Evolutionary conservation across 108 stramenopile species (phyloP), one percentile per base, ranked within the genome.

Genomic region (Fistulifera pelliculosa): DNA sequence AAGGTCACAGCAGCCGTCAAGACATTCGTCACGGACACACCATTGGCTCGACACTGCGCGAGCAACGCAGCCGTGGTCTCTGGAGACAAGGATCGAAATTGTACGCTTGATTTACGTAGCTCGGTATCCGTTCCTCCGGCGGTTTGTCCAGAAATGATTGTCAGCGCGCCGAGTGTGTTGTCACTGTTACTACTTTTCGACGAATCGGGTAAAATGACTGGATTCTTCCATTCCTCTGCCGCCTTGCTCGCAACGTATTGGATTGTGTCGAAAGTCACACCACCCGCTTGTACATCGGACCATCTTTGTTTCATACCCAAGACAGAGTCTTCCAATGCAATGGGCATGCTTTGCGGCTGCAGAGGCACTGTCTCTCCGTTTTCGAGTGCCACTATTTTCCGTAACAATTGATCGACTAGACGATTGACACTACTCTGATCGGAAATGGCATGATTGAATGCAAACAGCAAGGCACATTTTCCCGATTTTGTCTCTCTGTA

Each of bases 401-500:
- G 47, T 27, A 88, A 22, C 43, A 86, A 62, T 59, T 88, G 84
- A 65, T 86, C 86, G 44, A 72, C 65, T 16, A 88, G 62, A n/a
- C 81, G 58, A 61, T 81, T 83, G 19, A 75, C 85, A 27, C 74
- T 74, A 22, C 72, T 66, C 58, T 93, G 90, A 61, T 93, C 90
- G 13, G 80, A 83, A 52, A 93, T 85, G 52, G 82, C 82, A 56
- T 93, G 90, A 60, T 93, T 93, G 52, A 83, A 80, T 10, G 80
- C 68, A 58, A 88, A 85, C 16, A 93, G 26, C 1, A 93, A 24
- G 13, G 84, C 90, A 44, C 80, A 82, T 0, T 69, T 72, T 10
- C 42, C 38, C 28, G 55, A 55, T 14, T 56, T 68, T 17, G 58
- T 41, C 16, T 62, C 56, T 28, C 83, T 70, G 57, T 83, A 76